Conservation (phyloP, 371 early-diverging fungal species). For the Parasitella parasitica region DNA sequence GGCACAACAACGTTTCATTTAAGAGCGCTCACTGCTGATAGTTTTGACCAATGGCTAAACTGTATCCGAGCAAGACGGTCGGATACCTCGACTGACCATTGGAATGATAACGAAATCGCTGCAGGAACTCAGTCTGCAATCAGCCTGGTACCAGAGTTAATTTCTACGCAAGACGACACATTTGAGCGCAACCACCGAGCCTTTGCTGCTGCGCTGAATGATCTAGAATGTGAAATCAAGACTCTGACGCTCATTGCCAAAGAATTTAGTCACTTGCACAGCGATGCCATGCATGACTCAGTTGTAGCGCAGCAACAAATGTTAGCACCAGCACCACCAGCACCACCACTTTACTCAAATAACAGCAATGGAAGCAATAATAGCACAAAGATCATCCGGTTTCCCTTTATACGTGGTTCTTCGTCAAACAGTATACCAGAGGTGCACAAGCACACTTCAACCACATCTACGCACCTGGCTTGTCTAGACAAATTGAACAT, state of each 20-base stretch:
- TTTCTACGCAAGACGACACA: neutral
- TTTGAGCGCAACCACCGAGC: neutral
- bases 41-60: conserved; percentile 62
- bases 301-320: neutral
- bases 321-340: neutral
- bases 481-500: neutral
- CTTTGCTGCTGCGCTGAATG: neutral
- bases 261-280: neutral
- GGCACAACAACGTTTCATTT: conserved; percentile 74
- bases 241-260: neutral
- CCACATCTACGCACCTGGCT: neutral
- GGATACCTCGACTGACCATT: neutral
- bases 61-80: conserved; percentile 23
- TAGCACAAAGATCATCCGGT: conserved; percentile 1
- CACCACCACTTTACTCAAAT: neutral
- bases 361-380: neutral
- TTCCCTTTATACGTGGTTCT: conserved; percentile 7
- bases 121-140: neutral
- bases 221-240: neutral
- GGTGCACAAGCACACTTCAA: neutral
- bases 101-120: neutral
- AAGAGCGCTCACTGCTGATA: conserved; percentile 59
- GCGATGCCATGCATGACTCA: neutral
- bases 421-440: neutral
- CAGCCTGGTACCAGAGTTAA: neutral